phyloP scores from a whole-genome alignment of 1,284 basidiomycete genomes.

The Sporisorium exsertum region DNA sequence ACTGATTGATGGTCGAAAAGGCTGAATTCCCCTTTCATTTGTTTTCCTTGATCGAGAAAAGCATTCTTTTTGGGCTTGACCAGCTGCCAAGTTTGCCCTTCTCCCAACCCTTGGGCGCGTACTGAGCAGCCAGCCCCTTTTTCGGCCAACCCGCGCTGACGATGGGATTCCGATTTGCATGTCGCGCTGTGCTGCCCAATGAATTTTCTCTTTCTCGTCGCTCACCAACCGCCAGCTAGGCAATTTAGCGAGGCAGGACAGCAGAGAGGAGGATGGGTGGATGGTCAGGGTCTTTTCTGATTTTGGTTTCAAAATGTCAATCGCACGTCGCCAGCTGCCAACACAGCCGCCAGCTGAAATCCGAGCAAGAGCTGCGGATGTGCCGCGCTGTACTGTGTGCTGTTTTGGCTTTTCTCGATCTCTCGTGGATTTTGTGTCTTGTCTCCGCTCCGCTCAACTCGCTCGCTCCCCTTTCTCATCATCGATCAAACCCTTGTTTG shows the following conservation, averaged over 20 bases:
- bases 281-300: neutral
- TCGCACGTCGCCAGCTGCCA: neutral
- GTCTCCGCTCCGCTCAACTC: neutral
- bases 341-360: constrained; percentile 1
- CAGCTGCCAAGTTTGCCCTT: neutral
- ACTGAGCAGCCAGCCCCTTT: neutral
- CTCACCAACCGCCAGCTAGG: neutral
- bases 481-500: constrained; percentile 5
- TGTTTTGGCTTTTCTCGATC: neutral
- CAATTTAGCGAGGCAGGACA: neutral
- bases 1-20: neutral
- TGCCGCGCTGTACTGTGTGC: neutral
- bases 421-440: neutral
- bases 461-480: neutral
- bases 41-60: neutral
- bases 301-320: neutral
- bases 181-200: constrained; percentile 1
- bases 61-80: neutral
- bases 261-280: neutral
- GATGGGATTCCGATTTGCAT: neutral
- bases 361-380: neutral
- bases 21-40: neutral
- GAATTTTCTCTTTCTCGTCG: neutral
- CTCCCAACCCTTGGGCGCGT: neutral
- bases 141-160: neutral